phyloP scores from a whole-genome alignment of 495 filamentous ascomycete genomes.

The Beverwykella pulmonaria region DNA sequence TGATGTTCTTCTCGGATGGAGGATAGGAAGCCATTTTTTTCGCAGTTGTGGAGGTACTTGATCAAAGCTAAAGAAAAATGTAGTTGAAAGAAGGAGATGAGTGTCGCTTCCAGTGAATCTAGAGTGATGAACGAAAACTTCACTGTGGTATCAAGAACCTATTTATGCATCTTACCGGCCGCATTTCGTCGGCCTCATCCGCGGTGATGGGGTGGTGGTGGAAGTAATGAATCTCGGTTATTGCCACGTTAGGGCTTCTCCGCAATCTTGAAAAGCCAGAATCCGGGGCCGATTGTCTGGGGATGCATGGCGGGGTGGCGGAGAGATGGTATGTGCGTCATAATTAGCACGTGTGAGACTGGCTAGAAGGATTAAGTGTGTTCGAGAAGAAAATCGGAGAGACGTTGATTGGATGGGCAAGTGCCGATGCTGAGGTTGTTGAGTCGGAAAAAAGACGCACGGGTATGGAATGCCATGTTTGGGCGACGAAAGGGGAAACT shows the following conservation, averaged over 20 bases:
- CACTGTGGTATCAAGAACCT: not conserved
- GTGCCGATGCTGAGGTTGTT: not conserved
- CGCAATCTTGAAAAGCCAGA: not conserved
- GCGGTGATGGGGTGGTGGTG: not conserved
- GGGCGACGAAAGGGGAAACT: not conserved
- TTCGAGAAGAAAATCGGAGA: not conserved
- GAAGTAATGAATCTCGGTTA: not conserved
- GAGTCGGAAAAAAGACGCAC: not conserved
- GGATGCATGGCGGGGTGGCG: not conserved
- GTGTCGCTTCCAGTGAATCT: not conserved
- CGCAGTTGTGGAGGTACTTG: too few relatives aligned
- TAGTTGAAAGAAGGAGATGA: not conserved
- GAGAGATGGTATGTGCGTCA: not conserved
- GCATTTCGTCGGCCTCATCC: not conserved
- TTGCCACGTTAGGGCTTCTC: not conserved
- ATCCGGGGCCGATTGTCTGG: not conserved
- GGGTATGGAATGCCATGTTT: not conserved
- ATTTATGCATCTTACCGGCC: not conserved
- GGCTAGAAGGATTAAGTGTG: not conserved
- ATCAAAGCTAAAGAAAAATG: too few relatives aligned
- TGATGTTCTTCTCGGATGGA: constrained; percentile 6
- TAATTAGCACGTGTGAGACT: not conserved
- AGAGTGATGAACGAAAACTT: not conserved
- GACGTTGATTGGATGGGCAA: not conserved
- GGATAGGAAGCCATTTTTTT: constrained; percentile 1